Conservation (phyloP, 257 asterid genomes). For the Gentiana straminea region DNA sequence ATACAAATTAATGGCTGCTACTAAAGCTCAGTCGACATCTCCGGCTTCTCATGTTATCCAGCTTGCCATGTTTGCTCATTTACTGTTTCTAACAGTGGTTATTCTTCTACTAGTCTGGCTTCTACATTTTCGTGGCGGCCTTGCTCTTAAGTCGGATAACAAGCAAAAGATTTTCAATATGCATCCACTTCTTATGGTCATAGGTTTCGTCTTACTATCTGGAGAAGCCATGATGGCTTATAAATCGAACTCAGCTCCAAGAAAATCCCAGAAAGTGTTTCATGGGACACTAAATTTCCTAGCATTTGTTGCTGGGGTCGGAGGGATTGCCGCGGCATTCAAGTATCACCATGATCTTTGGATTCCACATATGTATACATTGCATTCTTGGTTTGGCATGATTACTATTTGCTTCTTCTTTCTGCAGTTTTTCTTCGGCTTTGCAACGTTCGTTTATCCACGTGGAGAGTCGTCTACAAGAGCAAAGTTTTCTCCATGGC, state of each 20-base stretch:
- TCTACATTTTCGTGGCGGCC: conserved; percentile 42
- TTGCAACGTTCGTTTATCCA: conserved; percentile 28
- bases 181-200: conserved; percentile 55
- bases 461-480: conserved; percentile 11
- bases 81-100: conserved; percentile 25
- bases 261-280: conserved; percentile 21
- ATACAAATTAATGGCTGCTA: conserved; percentile 12
- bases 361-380: conserved; percentile 33
- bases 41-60: conserved; percentile 16
- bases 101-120: conserved; percentile 48
- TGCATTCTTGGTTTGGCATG: conserved; percentile 72
- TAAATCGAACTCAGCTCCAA: conserved; percentile 17
- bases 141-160: conserved; percentile 28
- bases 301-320: conserved; percentile 34
- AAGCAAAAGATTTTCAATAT: conserved; percentile 51
- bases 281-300: conserved; percentile 35
- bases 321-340: conserved; percentile 56
- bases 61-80: conserved; percentile 33
- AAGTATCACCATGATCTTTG: conserved; percentile 27
- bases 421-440: conserved; percentile 38
- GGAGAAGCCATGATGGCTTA: conserved; percentile 61
- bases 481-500: conserved; percentile 42
- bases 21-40: conserved; percentile 22
- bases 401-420: conserved; percentile 39
- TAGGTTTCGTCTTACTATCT: conserved; percentile 37